phyloP scores from a whole-genome alignment of 768 basidiomycete species.

The Serendipita sp. region DNA sequence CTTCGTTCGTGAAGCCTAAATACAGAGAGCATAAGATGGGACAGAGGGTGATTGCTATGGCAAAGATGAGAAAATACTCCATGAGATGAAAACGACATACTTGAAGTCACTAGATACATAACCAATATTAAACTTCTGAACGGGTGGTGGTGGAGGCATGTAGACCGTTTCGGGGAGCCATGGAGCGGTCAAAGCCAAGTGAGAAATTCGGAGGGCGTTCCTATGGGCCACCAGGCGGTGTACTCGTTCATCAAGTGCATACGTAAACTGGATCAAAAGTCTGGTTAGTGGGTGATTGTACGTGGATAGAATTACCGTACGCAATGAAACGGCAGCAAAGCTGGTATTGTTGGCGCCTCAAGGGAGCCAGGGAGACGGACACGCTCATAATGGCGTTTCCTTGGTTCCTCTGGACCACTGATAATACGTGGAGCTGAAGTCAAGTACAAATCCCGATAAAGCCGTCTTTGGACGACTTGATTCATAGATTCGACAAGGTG shows the following conservation, averaged over 20 bases:
- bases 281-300: background rate
- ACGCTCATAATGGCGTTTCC: constrained; percentile 10
- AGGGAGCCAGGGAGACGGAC: constrained; percentile 15
- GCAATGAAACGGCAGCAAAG: constrained; percentile 34
- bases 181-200: constrained; percentile 26
- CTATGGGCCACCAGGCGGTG: constrained; percentile 32
- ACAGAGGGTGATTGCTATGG: constrained; percentile 32
- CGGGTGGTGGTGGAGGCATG: constrained; percentile 25
- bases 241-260: constrained; percentile 25
- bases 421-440: constrained; percentile 17
- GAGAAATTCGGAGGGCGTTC: constrained; percentile 30
- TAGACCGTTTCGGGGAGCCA: constrained; percentile 26
- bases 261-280: constrained; percentile 24
- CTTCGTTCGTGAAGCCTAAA: constrained; percentile 27
- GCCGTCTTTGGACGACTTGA: constrained; percentile 25
- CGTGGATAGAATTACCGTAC: constrained; percentile 16
- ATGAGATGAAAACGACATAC: constrained; percentile 13
- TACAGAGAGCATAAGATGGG: constrained; percentile 37
- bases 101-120: constrained; percentile 34
- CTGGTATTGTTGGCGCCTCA: constrained; percentile 21
- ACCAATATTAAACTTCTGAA: constrained; percentile 28
- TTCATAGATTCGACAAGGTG: constrained; percentile 29
- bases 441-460: constrained; percentile 21
- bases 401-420: background rate
- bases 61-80: background rate